phyloP scores from a whole-genome alignment of 495 filamentous ascomycete genomes.

The Trichoderma parareesei region DNA sequence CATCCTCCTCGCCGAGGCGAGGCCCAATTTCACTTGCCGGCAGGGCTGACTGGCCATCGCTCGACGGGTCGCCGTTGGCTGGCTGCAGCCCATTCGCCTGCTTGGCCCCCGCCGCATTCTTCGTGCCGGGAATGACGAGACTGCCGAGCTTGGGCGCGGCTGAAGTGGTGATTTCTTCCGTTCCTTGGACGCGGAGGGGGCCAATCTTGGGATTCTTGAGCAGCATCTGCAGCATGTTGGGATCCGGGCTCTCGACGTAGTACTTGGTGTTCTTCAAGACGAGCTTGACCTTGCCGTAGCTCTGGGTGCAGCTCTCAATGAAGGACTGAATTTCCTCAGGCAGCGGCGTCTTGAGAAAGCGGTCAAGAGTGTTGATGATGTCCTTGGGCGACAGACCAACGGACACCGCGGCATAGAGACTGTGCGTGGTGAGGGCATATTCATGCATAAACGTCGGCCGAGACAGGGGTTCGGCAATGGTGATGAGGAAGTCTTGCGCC shows the following conservation, averaged over 20 bases:
- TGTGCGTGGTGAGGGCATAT: conserved; percentile 84
- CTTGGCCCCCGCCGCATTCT: conserved; percentile 77
- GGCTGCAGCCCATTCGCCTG: conserved; percentile 47
- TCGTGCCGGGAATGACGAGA: conserved; percentile 90
- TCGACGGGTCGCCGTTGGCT: conserved; percentile 27
- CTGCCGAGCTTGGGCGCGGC: conserved; percentile 82
- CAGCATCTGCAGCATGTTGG: conserved; percentile 72
- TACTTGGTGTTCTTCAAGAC: conserved; percentile 91
- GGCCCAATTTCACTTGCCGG: conserved; percentile 38
- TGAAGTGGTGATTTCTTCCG: conserved; percentile 65
- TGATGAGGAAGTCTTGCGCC: conserved; percentile 90
- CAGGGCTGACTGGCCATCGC: conserved; percentile 17
- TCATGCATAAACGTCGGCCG: conserved; percentile 85
- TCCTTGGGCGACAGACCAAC: conserved; percentile 81
- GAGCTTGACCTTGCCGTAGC: conserved; percentile 91
- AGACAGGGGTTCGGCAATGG: conserved; percentile 87
- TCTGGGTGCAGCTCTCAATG: conserved; percentile 75
- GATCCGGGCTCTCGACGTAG: conserved; percentile 86
- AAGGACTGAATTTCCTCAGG: conserved; percentile 70
- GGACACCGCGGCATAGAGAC: conserved; percentile 89
- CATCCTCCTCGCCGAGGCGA: conserved; percentile 70
- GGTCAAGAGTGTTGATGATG: conserved; percentile 80
- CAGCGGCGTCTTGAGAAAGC: conserved; percentile 77
- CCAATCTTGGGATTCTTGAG: conserved; percentile 51
- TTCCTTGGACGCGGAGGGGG: conserved; percentile 37